These are phyloP conservation scores for Endocladia muricata DNA, from an alignment of 31 red algal species.

Conservation along the genomic window DNA sequence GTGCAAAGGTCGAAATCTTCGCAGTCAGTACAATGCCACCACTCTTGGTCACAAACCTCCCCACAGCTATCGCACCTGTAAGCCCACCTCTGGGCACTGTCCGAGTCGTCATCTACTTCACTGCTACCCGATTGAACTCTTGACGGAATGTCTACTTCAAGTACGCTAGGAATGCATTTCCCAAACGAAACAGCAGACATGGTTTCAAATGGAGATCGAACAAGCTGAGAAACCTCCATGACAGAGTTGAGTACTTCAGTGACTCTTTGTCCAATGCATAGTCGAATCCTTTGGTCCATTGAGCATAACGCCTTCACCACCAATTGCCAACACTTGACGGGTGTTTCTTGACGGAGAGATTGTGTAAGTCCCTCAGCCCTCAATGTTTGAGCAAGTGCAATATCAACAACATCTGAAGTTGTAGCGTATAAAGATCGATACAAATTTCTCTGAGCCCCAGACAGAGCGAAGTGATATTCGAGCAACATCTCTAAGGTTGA, in stretches of 20 bases:
- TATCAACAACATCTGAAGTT: conserved; percentile 31
- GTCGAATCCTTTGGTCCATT: conserved; percentile 49
- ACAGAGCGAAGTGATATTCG: conserved; percentile 14
- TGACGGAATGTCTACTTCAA: no score
- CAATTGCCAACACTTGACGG: no score
- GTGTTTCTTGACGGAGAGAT: no score
- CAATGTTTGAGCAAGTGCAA: no score
- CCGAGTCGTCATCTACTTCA: conserved; percentile 30
- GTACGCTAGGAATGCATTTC: no score
- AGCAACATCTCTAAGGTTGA: conserved; percentile 11
- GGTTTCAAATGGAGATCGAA: conserved; percentile 48
- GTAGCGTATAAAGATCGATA: conserved; percentile 32
- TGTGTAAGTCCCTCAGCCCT: no score
- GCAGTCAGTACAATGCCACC: conserved; percentile 82
- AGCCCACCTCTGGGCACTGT: conserved; percentile 59
- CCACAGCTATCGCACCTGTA: conserved; percentile 82
- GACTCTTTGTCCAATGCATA: conserved; percentile 46
- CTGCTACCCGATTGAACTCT: no score
- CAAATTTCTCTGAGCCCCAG: conserved; percentile 17
- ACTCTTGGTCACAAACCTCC: conserved; percentile 67
- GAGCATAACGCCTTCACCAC: not conserved
- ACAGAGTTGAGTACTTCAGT: conserved; percentile 50
- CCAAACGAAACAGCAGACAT: conserved; percentile 9
- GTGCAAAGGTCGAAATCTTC: conserved; percentile 88
- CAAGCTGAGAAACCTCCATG: conserved; percentile 1